Evolutionary conservation across 345 rosid species (phyloP).

Genomic region (Streptanthus diversifolius): DNA sequence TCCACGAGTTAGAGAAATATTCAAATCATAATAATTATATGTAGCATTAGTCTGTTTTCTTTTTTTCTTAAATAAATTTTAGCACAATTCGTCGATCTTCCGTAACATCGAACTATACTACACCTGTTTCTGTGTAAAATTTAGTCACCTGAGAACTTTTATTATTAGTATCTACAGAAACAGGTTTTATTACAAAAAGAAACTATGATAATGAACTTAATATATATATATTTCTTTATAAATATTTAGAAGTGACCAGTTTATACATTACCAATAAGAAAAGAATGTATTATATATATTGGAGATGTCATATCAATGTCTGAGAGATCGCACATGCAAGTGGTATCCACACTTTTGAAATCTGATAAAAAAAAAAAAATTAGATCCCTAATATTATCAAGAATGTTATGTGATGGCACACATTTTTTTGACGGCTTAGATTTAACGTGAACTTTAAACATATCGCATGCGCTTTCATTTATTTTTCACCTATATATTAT

Average conservation of each 20-base stretch:
- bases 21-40: neutral
- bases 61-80: neutral
- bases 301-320: constrained; percentile 1
- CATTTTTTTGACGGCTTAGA: constrained; percentile 14
- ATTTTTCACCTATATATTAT: neutral
- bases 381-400: neutral
- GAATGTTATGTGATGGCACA: neutral
- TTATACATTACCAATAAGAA: neutral
- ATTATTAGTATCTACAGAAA: neutral
- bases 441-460: neutral
- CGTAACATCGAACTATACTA: neutral
- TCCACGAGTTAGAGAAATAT: neutral
- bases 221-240: neutral
- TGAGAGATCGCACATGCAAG: constrained; percentile 24
- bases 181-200: neutral
- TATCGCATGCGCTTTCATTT: constrained; percentile 12
- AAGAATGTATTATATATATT: neutral
- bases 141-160: neutral
- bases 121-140: too few species aligned
- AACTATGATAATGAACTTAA: neutral
- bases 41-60: neutral
- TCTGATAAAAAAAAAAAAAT: neutral
- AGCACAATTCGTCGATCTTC: neutral
- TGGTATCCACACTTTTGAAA: constrained; percentile 7
- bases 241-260: neutral